Base-by-base conservation (phyloP, 2,329 filamentous ascomycete species). In the Diaporthe capsici region DNA sequence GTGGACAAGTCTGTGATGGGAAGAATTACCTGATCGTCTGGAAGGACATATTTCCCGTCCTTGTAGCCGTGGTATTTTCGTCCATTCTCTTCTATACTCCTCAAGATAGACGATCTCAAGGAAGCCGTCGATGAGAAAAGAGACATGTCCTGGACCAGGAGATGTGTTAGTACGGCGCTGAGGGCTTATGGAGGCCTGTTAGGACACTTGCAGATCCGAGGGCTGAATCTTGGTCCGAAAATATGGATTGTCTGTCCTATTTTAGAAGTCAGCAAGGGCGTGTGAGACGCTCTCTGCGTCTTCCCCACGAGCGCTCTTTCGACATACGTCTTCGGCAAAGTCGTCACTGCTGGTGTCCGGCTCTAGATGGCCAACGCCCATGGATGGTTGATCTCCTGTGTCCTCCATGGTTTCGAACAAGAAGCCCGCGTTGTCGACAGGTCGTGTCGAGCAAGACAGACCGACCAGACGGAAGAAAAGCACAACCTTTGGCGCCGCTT, bases 1-100 rank as follows among this genome's bases (percentile, higher is more conserved):
- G 51, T 8, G 7, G 15, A 17, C 42, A 37, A 22, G 8, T 9
- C 20, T 37, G 13, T 31, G 20, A 22, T 5, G 28, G 22, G 7
- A 25, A 20, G 5, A 34, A 78, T 72, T 73, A 81, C 81, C 76
- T 85, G 83, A 65, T 86, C 84, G 31, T 82, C 85, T 12, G 84
- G 84, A 75, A 85, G 78, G 1, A 82, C 78, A 58, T 85, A 85
- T 72, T 82, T 81, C n/a, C 83, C 84, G 28, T 83, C 82, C 73
- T 84, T 84, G 77, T 83, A 85, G 10, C 80, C 82, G 72, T 85
- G 84, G 72, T 86, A 86, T 67, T 82, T 81, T 25, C 84, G 81
- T 34, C 84, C 84, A 65, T 86, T 85, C 71, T 85, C 83, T 65
- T 82, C 80, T 42, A 79, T 79, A 3, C 79, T 79, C 25, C 78